phyloP scores from a whole-genome alignment of 768 basidiomycete genomes.

The Amyloporia xantha region DNA sequence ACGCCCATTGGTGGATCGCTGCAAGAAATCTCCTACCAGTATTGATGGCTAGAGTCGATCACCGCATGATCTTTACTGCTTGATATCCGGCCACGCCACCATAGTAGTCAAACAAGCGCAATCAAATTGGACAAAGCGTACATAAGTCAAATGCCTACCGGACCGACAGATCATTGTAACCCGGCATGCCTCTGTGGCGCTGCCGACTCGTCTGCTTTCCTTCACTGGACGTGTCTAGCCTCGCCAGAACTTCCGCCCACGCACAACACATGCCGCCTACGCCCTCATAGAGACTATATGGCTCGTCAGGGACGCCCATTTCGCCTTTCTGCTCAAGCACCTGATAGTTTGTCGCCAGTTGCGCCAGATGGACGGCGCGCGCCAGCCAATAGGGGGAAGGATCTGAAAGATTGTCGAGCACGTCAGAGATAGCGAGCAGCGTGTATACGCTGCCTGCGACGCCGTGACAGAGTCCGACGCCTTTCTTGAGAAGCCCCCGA shows the following conservation, averaged over 20 bases:
- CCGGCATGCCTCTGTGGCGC: slow-evolving; percentile 17
- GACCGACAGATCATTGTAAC: slow-evolving; percentile 14
- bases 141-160: no score
- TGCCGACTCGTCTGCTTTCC: background rate
- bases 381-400: slow-evolving; percentile 23
- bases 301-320: slow-evolving; percentile 43
- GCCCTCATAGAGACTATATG: slow-evolving; percentile 55
- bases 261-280: slow-evolving; percentile 52
- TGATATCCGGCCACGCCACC: background rate
- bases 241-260: slow-evolving; percentile 37
- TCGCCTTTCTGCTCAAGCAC: slow-evolving; percentile 30
- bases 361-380: slow-evolving; percentile 43
- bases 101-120: background rate
- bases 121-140: no score
- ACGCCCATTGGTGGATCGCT: background rate
- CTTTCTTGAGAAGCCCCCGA: slow-evolving; percentile 46
- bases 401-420: slow-evolving; percentile 27
- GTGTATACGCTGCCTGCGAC: slow-evolving; percentile 48
- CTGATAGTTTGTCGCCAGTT: slow-evolving; percentile 33
- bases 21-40: background rate
- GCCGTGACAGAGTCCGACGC: slow-evolving; percentile 56
- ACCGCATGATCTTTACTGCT: background rate
- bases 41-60: background rate
- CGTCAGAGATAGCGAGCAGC: slow-evolving; percentile 41
- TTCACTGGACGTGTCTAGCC: slow-evolving; percentile 5